Evolutionary conservation across 164 flowering plant genomes (phyloP), one percentile per base, ranked within the genome.

Genomic region (Buxus sempervirens): DNA sequence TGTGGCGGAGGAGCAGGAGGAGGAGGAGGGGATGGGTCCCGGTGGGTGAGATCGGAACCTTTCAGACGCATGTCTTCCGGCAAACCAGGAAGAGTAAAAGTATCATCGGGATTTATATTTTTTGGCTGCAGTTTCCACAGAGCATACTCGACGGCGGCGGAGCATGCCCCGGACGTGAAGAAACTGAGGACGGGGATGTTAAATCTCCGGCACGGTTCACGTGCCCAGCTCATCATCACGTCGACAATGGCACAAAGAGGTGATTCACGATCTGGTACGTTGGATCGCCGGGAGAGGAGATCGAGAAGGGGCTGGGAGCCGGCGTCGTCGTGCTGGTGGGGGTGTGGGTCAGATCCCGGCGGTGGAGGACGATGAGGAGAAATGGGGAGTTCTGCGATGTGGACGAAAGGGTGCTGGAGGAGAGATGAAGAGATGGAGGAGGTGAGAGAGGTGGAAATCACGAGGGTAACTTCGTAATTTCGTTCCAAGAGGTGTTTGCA

Each of bases 141-240:
- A 24, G 75, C 84, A 51, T 60, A 63, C 71, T 80, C 86, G 72
- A 85, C 66, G 18, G 89, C 88, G 19, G 83, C 75, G 18, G 84
- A 55, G 68, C 81, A 80, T 0, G 91, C 89, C 49, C 89, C 83
- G 58, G 82, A 80, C 28, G 91, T 87, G 82, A 82, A 82, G 73
- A 87, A 77, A 21, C 76, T 67, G 22, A 79, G 73, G 12, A 60
- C 58, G 0, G 85, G 88, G 56, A 85, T 64, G 9, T 68, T 67
- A 67, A 75, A 76, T 28, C 67, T 68, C 49, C 19, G 28, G 71
- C 81, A 81, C 7, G 77, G 48, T 2, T 70, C 81, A 20, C 22
- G 59, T 64, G 76, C 62, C 85, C 85, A 80, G 72, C 75, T 60
- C 85, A 83, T 72, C 81, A 82, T 81, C 24, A 79, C 78, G 63